These are phyloP conservation scores for Calocybe gangraenosa DNA, from an alignment of 768 basidiomycete species.

Conservation along the genomic window DNA sequence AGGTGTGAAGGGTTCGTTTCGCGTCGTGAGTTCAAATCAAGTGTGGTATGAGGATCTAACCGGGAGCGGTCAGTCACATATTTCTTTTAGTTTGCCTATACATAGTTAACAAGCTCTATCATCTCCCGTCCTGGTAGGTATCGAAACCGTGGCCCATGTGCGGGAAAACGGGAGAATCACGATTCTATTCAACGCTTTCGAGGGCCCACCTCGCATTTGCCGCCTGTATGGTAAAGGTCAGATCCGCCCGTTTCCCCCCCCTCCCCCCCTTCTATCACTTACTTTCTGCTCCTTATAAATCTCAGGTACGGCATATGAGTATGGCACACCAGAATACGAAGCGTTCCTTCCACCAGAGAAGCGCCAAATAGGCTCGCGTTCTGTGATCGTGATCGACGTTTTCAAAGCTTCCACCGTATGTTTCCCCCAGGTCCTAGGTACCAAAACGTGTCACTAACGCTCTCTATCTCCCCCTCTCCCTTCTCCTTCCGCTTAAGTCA, in stretches of 20 bases:
- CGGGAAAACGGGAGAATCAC: slow-evolving; percentile 62
- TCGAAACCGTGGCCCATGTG: slow-evolving; percentile 43
- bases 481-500: slow-evolving; percentile 36
- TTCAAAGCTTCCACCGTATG: slow-evolving; percentile 50
- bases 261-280: neutral
- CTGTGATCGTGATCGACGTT: slow-evolving; percentile 57
- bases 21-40: slow-evolving; percentile 44
- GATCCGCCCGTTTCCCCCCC: slow-evolving; percentile 4
- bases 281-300: neutral
- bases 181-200: slow-evolving; percentile 58
- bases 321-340: slow-evolving; percentile 60
- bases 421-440: neutral
- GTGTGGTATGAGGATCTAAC: slow-evolving; percentile 77
- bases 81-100: neutral
- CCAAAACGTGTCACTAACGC: too few species aligned
- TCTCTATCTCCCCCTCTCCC: neutral
- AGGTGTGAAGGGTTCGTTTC: slow-evolving; percentile 56
- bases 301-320: slow-evolving; percentile 57
- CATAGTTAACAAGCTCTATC: neutral
- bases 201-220: slow-evolving; percentile 54
- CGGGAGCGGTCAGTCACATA: slow-evolving; percentile 56
- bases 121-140: slow-evolving; percentile 20
- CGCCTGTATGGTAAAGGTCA: slow-evolving; percentile 58
- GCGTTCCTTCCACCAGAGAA: slow-evolving; percentile 38
- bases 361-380: slow-evolving; percentile 54